These are phyloP conservation scores for Silybum marianum DNA, from an alignment of 129 eudicot species.

Conservation along the genomic window DNA sequence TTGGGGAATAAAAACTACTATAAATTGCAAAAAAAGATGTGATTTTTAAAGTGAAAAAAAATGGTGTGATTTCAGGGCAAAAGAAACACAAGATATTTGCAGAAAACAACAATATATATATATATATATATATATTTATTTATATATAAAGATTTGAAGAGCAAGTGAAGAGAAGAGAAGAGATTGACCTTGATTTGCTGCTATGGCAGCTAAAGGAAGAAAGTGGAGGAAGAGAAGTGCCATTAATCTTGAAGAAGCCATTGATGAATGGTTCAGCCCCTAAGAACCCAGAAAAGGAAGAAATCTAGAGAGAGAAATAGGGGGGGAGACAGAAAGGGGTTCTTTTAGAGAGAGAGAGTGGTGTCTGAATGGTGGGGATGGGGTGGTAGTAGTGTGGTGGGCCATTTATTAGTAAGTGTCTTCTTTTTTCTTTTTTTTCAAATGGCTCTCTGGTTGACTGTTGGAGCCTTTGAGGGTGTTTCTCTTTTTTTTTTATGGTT, in stretches of 20 bases:
- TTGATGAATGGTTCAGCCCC: constrained; percentile 26
- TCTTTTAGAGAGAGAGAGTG: constrained; percentile 25
- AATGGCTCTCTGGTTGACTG: not conserved
- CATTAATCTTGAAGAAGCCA: constrained; percentile 36
- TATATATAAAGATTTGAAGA: constrained; percentile 8
- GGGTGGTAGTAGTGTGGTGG: not conserved
- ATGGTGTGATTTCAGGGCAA: not conserved
- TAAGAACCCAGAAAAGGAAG: constrained; percentile 23
- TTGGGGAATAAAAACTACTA: not conserved
- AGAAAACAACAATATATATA: too few relatives aligned
- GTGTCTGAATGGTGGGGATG: constrained; percentile 8
- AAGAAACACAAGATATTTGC: not conserved
- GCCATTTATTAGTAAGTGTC: not conserved
- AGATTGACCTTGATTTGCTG: constrained; percentile 51
- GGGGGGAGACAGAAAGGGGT: constrained; percentile 24
- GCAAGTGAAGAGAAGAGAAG: not conserved
- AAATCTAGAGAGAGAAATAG: constrained; percentile 17
- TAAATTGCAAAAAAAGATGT: not conserved
- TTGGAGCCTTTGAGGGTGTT: too few relatives aligned
- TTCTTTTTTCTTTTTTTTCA: not conserved
- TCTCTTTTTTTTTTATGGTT: too few relatives aligned
- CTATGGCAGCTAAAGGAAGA: constrained; percentile 43
- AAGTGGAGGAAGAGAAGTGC: constrained; percentile 33
- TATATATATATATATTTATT: not conserved
- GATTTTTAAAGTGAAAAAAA: not conserved